phyloP scores from a whole-genome alignment of 1,284 basidiomycete genomes.

The Sporisorium exsertum region DNA sequence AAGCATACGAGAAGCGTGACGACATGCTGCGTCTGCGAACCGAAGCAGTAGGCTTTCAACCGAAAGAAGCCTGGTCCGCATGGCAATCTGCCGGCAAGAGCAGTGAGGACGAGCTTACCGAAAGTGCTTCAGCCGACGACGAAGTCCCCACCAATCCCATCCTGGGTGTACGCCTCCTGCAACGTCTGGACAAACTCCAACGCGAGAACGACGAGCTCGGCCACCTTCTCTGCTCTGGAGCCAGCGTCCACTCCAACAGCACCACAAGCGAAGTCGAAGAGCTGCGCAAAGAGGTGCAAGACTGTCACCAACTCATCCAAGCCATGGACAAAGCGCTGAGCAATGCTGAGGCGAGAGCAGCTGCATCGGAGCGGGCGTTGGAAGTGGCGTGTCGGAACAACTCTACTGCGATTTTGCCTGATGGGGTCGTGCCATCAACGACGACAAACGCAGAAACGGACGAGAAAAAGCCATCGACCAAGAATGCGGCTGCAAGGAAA shows the following conservation, averaged over 20 bases:
- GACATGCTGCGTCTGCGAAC: slow-evolving; percentile 46
- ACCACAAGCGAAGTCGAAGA: background rate
- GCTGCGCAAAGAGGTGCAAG: slow-evolving; percentile 18
- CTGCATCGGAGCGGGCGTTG: slow-evolving; percentile 24
- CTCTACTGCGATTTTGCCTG: slow-evolving; percentile 34
- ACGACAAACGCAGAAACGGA: background rate
- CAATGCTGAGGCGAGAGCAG: slow-evolving; percentile 23
- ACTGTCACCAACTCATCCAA: slow-evolving; percentile 37
- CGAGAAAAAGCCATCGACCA: background rate
- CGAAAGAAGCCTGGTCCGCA: slow-evolving; percentile 35
- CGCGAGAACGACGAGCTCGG: slow-evolving; percentile 52
- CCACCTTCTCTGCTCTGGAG: slow-evolving; percentile 17
- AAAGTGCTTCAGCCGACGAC: background rate
- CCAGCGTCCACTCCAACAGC: background rate
- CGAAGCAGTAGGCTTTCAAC: slow-evolving; percentile 54
- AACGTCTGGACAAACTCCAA: slow-evolving; percentile 42
- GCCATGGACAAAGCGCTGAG: slow-evolving; percentile 33
- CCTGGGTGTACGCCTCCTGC: slow-evolving; percentile 50
- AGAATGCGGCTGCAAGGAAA: background rate
- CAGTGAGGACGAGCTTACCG: background rate
- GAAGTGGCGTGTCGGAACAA: slow-evolving; percentile 35
- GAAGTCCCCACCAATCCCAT: slow-evolving; percentile 22
- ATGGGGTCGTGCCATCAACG: background rate
- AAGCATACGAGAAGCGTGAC: slow-evolving; percentile 35
- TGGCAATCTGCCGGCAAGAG: slow-evolving; percentile 12